Percentiles rank a stretch among this genome's conserved stretches.
These are phyloP conservation scores for Escovopsis sp. DNA, from an alignment of 2,329 filamentous ascomycete genomes.

Conservation along the genomic window DNA sequence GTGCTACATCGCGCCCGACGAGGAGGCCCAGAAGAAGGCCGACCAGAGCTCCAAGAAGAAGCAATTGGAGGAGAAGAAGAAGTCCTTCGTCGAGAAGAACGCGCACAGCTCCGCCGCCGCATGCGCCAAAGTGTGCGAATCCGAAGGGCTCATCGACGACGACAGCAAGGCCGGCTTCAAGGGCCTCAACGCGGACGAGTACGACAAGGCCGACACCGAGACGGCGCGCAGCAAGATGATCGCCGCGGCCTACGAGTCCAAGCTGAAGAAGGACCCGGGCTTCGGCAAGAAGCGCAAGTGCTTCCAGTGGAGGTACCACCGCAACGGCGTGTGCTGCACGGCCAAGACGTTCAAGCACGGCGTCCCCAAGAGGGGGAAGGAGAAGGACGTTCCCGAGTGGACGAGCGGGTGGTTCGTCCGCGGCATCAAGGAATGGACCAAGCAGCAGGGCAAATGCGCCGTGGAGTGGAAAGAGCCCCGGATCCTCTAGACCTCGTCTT, in stretches of 20 bases:
- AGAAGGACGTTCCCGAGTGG: slow-evolving; percentile 19
- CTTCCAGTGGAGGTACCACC: slow-evolving; percentile 32
- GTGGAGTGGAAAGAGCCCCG: slow-evolving; percentile 25
- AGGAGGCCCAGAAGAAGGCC: slow-evolving; percentile 19
- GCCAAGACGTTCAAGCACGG: slow-evolving; percentile 29
- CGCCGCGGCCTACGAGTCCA: slow-evolving; percentile 13
- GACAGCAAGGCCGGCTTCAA: slow-evolving; percentile 4
- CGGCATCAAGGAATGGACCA: slow-evolving; percentile 33
- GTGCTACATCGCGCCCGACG: slow-evolving; percentile 27
- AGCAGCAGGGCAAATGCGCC: slow-evolving; percentile 27
- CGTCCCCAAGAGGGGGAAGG: slow-evolving; percentile 13
- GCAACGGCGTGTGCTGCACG: slow-evolving; percentile 27
- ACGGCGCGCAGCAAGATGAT: slow-evolving; percentile 15
- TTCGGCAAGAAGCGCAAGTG: slow-evolving; percentile 23
- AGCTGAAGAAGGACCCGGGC: slow-evolving; percentile 6
- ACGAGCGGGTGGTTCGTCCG: slow-evolving; percentile 32
- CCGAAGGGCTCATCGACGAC: slow-evolving; percentile 21
- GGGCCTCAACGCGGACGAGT: slow-evolving; percentile 12
- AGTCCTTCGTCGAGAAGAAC: slow-evolving; percentile 26
- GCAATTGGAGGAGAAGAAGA: slow-evolving; percentile 24
- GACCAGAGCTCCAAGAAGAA: slow-evolving; percentile 17
- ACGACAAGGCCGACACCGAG: slow-evolving; percentile 14
- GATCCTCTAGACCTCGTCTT: not conserved
- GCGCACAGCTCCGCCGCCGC: slow-evolving; percentile 30
- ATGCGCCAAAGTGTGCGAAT: slow-evolving; percentile 35